Evolutionary conservation across 179 eudicot species (phyloP).

Genomic region (Sideroxylon spinosum): DNA sequence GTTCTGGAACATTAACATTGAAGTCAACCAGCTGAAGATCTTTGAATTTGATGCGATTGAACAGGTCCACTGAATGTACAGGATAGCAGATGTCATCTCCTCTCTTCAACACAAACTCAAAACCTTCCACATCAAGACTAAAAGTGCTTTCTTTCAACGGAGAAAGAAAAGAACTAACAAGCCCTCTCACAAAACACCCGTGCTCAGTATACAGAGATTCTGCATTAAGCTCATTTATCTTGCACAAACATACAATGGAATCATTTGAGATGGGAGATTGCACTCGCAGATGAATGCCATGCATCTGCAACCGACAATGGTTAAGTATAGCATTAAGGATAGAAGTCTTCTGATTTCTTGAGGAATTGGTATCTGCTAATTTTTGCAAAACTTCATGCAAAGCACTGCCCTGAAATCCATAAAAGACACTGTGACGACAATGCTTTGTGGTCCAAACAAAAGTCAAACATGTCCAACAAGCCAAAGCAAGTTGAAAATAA

Average conservation of each 20-base stretch:
- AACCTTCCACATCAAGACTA: slow-evolving; percentile 37
- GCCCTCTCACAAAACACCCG: slow-evolving; percentile 44
- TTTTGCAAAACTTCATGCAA: slow-evolving; percentile 62
- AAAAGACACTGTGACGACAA: slow-evolving; percentile 14
- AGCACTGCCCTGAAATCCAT: slow-evolving; percentile 68
- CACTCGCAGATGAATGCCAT: slow-evolving; percentile 46
- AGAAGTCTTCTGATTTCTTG: slow-evolving; percentile 37
- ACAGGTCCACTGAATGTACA: slow-evolving; percentile 42
- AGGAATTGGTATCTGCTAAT: slow-evolving; percentile 29
- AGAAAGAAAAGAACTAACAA: slow-evolving; percentile 42
- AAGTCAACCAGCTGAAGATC: slow-evolving; percentile 49
- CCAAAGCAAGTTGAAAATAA: neutral
- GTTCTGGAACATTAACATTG: slow-evolving; percentile 44
- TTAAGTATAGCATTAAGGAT: slow-evolving; percentile 40
- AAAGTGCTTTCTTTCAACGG: slow-evolving; percentile 47
- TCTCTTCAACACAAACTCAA: slow-evolving; percentile 47
- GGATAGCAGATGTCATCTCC: slow-evolving; percentile 37
- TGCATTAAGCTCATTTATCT: slow-evolving; percentile 41
- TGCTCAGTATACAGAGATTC: slow-evolving; percentile 29
- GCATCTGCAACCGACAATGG: slow-evolving; percentile 48
- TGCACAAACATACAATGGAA: slow-evolving; percentile 31
- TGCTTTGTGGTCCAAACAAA: slow-evolving; percentile 16
- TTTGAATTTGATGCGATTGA: slow-evolving; percentile 36
- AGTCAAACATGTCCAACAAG: slow-evolving; percentile 10
- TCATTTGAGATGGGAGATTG: slow-evolving; percentile 49